These are phyloP conservation scores for Oryza glumipatula DNA, from an alignment of 176 grass and related monocot genomes.

Conservation along the genomic window DNA sequence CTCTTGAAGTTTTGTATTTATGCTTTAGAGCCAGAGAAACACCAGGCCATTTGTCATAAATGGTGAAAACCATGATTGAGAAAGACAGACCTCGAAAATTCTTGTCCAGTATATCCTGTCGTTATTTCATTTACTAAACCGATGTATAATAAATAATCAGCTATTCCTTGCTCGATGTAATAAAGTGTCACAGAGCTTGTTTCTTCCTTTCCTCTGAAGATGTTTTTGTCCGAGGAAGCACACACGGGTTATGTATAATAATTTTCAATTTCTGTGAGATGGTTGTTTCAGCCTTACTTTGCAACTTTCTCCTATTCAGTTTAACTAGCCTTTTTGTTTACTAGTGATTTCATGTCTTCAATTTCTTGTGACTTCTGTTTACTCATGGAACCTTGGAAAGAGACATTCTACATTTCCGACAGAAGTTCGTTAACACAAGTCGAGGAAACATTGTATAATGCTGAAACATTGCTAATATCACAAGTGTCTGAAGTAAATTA, in stretches of 20 bases:
- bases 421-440: not conserved
- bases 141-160: constrained; percentile 56
- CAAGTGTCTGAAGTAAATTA: not conserved
- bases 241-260: constrained; percentile 35
- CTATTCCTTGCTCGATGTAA: constrained; percentile 64
- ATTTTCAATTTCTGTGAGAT: not conserved
- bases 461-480: no score
- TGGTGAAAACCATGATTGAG: constrained; percentile 37
- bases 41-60: constrained; percentile 31
- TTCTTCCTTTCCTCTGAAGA: constrained; percentile 29
- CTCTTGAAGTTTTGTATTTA: constrained; percentile 45
- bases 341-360: not conserved
- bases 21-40: constrained; percentile 38
- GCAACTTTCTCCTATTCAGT: not conserved
- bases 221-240: constrained; percentile 9
- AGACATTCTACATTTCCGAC: not conserved
- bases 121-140: constrained; percentile 41
- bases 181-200: constrained; percentile 49
- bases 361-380: not conserved
- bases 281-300: not conserved
- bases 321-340: not conserved
- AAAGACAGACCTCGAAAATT: constrained; percentile 39
- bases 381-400: not conserved
- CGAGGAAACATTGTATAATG: not conserved
- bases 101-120: constrained; percentile 35